A percentile compares a stretch with the other conserved stretches of the same genome.
Conservation (phyloP, 2,329 filamentous ascomycete genomes). For the Penicillium thymicola region DNA sequence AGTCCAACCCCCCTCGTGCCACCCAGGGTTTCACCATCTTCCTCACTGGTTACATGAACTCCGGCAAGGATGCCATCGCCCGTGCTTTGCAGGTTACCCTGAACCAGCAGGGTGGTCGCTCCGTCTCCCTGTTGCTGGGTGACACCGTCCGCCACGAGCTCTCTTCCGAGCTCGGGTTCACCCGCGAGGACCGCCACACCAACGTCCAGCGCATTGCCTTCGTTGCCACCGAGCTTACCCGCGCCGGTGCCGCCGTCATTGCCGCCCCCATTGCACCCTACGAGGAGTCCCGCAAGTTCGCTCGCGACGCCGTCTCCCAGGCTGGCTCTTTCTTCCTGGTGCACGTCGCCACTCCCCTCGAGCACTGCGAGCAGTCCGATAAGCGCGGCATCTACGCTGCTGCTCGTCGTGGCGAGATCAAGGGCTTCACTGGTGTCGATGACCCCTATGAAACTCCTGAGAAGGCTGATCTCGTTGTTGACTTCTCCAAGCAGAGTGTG, state of each 20-base stretch:
- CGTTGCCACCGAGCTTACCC: slow-evolving; percentile 90
- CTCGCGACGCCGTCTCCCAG: slow-evolving; percentile 74
- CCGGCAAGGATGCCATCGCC: slow-evolving; percentile 93
- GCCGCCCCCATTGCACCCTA: slow-evolving; percentile 95
- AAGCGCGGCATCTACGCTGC: slow-evolving; percentile 83
- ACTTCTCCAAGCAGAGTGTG: slow-evolving; percentile 81
- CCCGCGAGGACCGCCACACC: slow-evolving; percentile 82
- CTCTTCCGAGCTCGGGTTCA: slow-evolving; percentile 93
- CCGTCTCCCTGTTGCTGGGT: slow-evolving; percentile 89
- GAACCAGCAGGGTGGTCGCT: slow-evolving; percentile 95
- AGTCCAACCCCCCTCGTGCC: slow-evolving; percentile 88
- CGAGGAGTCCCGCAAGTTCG: slow-evolving; percentile 70
- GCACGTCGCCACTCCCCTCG: slow-evolving; percentile 89
- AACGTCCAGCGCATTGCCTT: slow-evolving; percentile 97
- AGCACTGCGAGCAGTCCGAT: slow-evolving; percentile 93
- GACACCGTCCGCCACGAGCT: slow-evolving; percentile 94
- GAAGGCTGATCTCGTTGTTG: slow-evolving; percentile 80
- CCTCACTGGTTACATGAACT: slow-evolving; percentile 95
- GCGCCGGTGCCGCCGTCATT: slow-evolving; percentile 89
- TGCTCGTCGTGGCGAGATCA: slow-evolving; percentile 85
- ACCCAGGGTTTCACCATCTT: slow-evolving; percentile 98
- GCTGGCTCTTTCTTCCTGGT: slow-evolving; percentile 93
- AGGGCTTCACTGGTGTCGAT: slow-evolving; percentile 97
- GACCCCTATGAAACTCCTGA: slow-evolving; percentile 87
- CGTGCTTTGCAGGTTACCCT: slow-evolving; percentile 94